phyloP scores from a whole-genome alignment of 352 stramenopile genomes.

The Phytophthora chlamydospora region DNA sequence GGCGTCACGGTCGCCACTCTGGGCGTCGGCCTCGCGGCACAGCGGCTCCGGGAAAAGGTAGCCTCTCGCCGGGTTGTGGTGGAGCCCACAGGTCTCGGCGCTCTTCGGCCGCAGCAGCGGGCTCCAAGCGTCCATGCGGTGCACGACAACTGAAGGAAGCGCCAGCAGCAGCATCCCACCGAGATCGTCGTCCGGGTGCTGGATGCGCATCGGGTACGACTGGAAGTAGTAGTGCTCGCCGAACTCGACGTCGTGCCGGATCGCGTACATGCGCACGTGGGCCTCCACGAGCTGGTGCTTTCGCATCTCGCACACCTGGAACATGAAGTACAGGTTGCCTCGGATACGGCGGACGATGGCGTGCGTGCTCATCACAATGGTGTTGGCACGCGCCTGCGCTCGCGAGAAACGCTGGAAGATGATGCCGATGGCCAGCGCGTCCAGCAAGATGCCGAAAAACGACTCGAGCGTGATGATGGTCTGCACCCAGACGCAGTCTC shows the following conservation, averaged over 20 bases:
- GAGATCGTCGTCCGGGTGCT: conserved; percentile 94
- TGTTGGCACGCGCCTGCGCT: conserved; percentile 90
- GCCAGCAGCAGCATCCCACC: conserved; percentile 89
- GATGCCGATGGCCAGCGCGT: conserved; percentile 94
- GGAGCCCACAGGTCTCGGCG: conserved; percentile 44
- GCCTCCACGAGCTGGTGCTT: conserved; percentile 96
- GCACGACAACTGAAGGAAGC: conserved; percentile 92
- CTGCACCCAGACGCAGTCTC: conserved; percentile 92
- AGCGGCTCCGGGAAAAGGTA: conserved; percentile 80
- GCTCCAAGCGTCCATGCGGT: conserved; percentile 92
- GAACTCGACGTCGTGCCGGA: conserved; percentile 78
- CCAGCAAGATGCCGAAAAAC: conserved; percentile 90
- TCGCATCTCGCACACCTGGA: conserved; percentile 90
- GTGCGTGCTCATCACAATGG: conserved; percentile 94
- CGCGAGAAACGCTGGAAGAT: conserved; percentile 95
- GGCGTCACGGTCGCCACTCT: conserved; percentile 70
- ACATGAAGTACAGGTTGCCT: conserved; percentile 94
- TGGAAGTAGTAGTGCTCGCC: conserved; percentile 89
- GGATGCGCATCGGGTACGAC: conserved; percentile 93
- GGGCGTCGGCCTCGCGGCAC: conserved; percentile 57
- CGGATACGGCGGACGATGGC: conserved; percentile 90
- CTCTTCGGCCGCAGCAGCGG: conserved; percentile 86
- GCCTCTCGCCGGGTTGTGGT: conserved; percentile 65
- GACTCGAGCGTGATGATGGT: conserved; percentile 93
- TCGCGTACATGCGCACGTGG: conserved; percentile 94